Evolutionary conservation across 352 stramenopile genomes (phyloP).

Genomic region (Globisporangium megalacanthum): DNA sequence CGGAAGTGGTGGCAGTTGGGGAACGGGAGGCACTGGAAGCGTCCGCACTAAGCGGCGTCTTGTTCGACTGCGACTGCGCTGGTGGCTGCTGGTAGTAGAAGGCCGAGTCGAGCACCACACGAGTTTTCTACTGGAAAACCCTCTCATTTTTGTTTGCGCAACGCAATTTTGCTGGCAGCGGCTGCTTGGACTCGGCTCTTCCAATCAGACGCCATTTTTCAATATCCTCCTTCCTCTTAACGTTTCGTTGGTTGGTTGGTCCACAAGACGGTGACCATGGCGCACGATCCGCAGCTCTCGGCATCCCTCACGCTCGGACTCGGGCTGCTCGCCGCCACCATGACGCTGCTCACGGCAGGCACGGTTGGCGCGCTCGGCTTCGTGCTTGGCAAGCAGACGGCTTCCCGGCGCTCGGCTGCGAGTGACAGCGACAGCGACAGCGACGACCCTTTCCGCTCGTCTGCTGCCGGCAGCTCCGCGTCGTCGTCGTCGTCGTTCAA

Average conservation of each 20-base stretch:
- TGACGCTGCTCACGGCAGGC: constrained; percentile 68
- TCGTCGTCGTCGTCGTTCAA: too few species aligned
- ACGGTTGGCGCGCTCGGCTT: constrained; percentile 69
- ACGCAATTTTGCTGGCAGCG: too few species aligned
- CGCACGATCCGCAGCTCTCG: constrained; percentile 26
- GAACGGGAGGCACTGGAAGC: background rate
- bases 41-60: constrained; percentile 15
- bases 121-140: too few species aligned
- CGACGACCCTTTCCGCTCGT: constrained; percentile 10
- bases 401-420: constrained; percentile 1
- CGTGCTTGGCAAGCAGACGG: constrained; percentile 48
- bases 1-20: background rate
- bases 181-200: too few species aligned
- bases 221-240: too few species aligned
- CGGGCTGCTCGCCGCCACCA: constrained; percentile 58
- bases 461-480: background rate
- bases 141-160: too few species aligned
- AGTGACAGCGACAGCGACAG: constrained; percentile 12
- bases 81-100: constrained; percentile 1
- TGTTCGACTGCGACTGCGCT: constrained; percentile 10
- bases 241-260: background rate
- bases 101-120: background rate
- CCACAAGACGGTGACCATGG: constrained; percentile 14
- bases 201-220: too few species aligned
- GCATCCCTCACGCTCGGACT: constrained; percentile 59